Conservation (phyloP, 2,329 filamentous ascomycete species). For the Xylaria sp. region DNA sequence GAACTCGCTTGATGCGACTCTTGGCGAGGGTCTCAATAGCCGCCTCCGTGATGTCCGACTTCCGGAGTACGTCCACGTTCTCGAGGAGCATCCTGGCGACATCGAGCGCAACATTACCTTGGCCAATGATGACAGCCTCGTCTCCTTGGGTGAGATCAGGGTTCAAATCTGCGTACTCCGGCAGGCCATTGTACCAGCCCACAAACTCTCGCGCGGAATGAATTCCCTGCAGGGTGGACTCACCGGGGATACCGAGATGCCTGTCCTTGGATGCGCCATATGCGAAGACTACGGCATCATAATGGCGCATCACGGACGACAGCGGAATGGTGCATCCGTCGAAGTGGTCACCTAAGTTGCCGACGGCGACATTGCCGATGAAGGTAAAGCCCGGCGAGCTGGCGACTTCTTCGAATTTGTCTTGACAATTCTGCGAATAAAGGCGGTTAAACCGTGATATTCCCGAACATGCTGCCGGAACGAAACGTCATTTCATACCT, state of each 20-base stretch:
- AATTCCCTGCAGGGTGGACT: slow-evolving; percentile 71
- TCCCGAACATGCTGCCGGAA: background rate
- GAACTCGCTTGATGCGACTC: slow-evolving; percentile 77
- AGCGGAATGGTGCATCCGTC: slow-evolving; percentile 64
- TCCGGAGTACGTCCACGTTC: slow-evolving; percentile 70
- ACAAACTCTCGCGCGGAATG: slow-evolving; percentile 92
- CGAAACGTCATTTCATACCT: slow-evolving; percentile 62
- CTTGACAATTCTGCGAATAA: slow-evolving; percentile 79
- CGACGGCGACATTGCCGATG: slow-evolving; percentile 85
- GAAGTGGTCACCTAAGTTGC: slow-evolving; percentile 48
- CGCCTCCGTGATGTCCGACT: slow-evolving; percentile 87
- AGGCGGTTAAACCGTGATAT: background rate
- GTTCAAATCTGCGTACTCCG: slow-evolving; percentile 73
- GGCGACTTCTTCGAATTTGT: slow-evolving; percentile 89
- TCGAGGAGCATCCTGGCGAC: slow-evolving; percentile 86
- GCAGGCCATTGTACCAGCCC: slow-evolving; percentile 97
- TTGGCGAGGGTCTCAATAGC: slow-evolving; percentile 73
- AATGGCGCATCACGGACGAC: slow-evolving; percentile 71
- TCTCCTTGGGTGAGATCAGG: slow-evolving; percentile 76
- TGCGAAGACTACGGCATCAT: slow-evolving; percentile 88
- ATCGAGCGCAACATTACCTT: slow-evolving; percentile 95
- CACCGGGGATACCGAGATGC: slow-evolving; percentile 77
- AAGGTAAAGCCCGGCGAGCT: slow-evolving; percentile 83
- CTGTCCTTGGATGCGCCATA: slow-evolving; percentile 90
- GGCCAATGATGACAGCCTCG: slow-evolving; percentile 85